phyloP scores from a whole-genome alignment of 495 filamentous ascomycete genomes.

The Penicillium herquei region DNA sequence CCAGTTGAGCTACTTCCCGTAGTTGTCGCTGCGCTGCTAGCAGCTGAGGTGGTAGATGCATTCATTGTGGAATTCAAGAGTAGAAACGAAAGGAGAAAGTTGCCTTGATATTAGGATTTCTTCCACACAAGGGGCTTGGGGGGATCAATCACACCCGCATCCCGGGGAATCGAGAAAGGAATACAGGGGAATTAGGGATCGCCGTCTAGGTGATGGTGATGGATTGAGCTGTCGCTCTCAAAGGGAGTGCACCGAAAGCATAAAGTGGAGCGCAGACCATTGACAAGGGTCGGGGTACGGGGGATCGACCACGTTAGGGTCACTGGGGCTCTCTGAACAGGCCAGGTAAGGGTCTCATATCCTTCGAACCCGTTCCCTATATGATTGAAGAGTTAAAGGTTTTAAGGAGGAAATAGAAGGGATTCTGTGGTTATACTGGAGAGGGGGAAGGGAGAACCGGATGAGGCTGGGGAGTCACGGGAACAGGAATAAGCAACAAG shows the following conservation, averaged over 20 bases:
- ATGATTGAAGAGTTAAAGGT: not conserved
- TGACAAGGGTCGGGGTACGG: slow-evolving; percentile 2
- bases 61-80: slow-evolving; percentile 11
- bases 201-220: not conserved
- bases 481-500: too few relatives aligned
- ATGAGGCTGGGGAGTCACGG: too few relatives aligned
- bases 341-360: slow-evolving; percentile 2
- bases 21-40: slow-evolving; percentile 23
- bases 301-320: slow-evolving; percentile 5
- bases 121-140: not conserved
- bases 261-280: slow-evolving; percentile 7
- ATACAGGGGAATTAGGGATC: not conserved
- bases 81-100: not conserved
- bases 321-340: not conserved
- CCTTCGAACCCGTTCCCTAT: not conserved
- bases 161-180: not conserved
- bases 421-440: not conserved
- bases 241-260: slow-evolving; percentile 4
- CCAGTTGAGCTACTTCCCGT: slow-evolving; percentile 4
- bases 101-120: not conserved
- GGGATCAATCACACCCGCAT: not conserved
- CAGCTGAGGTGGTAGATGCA: slow-evolving; percentile 21
- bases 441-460: too few relatives aligned
- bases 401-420: not conserved
- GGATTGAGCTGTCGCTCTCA: slow-evolving; percentile 1